phyloP scores from a whole-genome alignment of 495 filamentous ascomycete genomes.

The Aspergillus leporis region DNA sequence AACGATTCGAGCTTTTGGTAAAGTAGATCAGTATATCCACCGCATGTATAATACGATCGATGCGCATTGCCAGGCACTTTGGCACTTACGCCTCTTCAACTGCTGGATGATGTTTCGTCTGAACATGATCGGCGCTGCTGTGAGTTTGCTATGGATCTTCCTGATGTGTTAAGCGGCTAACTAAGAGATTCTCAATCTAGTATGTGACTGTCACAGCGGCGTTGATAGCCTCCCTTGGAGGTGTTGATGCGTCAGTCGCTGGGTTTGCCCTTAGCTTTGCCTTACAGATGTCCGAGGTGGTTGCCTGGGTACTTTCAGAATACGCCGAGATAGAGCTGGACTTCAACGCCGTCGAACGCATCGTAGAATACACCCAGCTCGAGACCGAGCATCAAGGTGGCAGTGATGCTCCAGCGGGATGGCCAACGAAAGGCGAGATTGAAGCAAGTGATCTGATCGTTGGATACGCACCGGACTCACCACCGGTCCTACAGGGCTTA shows the following conservation, averaged over 20 bases:
- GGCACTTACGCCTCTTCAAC: constrained; percentile 70
- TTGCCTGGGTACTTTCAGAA: constrained; percentile 33
- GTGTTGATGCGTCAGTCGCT: constrained; percentile 66
- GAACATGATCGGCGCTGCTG: constrained; percentile 15
- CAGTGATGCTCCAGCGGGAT: constrained; percentile 58
- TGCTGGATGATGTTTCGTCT: constrained; percentile 63
- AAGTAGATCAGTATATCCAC: constrained; percentile 60
- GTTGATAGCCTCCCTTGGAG: constrained; percentile 44
- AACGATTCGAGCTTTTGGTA: constrained; percentile 75
- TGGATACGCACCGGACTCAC: constrained; percentile 65
- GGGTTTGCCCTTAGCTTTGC: constrained; percentile 66
- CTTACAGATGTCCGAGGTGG: constrained; percentile 38
- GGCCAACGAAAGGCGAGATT: constrained; percentile 69
- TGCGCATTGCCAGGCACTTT: constrained; percentile 59
- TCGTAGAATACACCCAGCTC: constrained; percentile 69
- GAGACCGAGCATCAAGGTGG: constrained; percentile 55
- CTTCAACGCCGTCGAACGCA: constrained; percentile 76
- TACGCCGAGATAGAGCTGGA: constrained; percentile 56
- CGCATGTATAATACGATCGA: constrained; percentile 69
- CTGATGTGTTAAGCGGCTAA: constrained; percentile 46
- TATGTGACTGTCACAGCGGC: constrained; percentile 58
- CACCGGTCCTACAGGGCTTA: constrained; percentile 66
- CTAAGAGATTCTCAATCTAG: constrained; percentile 56
- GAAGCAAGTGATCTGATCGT: constrained; percentile 66
- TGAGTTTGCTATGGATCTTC: constrained; percentile 23